Evolutionary conservation across 306 rosid species (phyloP).

Genomic region (Vicia villosa): DNA sequence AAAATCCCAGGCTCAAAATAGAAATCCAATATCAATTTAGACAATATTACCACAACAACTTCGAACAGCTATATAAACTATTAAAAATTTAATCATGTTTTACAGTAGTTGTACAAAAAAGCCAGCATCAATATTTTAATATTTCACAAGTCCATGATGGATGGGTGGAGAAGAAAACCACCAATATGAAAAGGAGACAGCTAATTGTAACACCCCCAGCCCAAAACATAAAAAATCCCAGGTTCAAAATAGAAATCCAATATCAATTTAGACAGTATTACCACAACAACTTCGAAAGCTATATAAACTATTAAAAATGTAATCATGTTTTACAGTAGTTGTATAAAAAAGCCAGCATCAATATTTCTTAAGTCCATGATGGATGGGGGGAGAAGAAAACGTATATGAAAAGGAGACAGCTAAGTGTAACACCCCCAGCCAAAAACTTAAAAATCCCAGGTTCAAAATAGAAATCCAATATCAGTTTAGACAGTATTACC

Average conservation of each 20-base stretch:
- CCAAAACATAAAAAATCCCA: background rate
- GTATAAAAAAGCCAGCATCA: too few relatives aligned
- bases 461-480: conserved; percentile 10
- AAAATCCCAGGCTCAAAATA: background rate
- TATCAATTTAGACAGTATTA: background rate
- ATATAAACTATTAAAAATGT: too few relatives aligned
- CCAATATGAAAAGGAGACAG: background rate
- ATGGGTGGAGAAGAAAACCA: background rate
- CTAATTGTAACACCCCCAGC: background rate
- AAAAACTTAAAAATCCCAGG: background rate
- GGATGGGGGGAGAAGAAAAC: too few relatives aligned
- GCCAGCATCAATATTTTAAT: background rate
- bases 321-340: too few relatives aligned
- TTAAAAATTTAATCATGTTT: conserved; percentile 8
- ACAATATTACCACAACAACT: too few relatives aligned
- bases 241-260: conserved; percentile 10
- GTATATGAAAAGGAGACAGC: background rate
- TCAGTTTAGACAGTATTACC: background rate
- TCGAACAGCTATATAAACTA: too few relatives aligned
- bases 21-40: conserved; percentile 6
- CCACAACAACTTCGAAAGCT: too few relatives aligned
- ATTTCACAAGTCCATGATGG: conserved; percentile 16
- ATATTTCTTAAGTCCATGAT: too few relatives aligned
- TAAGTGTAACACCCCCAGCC: background rate
- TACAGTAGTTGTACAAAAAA: background rate